These are phyloP conservation scores for Cardamine resedifolia DNA, from an alignment of 345 rosid genomes.

Conservation along the genomic window DNA sequence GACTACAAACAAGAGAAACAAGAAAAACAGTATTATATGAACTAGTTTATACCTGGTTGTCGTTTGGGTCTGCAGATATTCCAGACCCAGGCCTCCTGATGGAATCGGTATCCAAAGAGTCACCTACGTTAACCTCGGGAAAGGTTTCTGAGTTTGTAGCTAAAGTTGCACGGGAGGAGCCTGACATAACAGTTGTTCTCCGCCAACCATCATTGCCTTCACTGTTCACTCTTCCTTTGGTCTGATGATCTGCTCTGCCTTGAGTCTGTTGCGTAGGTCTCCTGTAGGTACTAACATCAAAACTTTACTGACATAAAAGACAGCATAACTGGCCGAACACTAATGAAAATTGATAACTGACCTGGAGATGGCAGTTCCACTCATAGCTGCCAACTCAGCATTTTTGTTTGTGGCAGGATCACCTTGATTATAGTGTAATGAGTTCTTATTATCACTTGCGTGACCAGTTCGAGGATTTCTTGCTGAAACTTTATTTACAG, in stretches of 20 bases:
- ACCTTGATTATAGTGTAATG: constrained; percentile 40
- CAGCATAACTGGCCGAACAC: constrained; percentile 31
- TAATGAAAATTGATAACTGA: constrained; percentile 37
- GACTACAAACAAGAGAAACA: constrained; percentile 21
- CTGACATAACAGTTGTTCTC: constrained; percentile 47
- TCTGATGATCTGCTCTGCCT: constrained; percentile 55
- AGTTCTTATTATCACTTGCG: constrained; percentile 34
- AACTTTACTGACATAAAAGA: constrained; percentile 31
- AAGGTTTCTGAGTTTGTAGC: constrained; percentile 45
- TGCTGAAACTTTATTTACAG: constrained; percentile 44
- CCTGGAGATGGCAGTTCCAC: constrained; percentile 49
- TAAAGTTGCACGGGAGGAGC: constrained; percentile 34
- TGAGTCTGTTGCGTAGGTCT: constrained; percentile 55
- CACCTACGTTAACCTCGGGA: constrained; percentile 40
- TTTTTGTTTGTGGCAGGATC: constrained; percentile 47
- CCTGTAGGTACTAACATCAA: constrained; percentile 58
- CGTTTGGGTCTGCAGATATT: constrained; percentile 48
- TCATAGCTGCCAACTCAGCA: constrained; percentile 34
- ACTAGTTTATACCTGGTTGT: constrained; percentile 54
- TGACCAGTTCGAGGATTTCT: constrained; percentile 41
- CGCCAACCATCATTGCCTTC: constrained; percentile 63
- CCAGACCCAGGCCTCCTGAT: constrained; percentile 42
- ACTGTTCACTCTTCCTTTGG: constrained; percentile 51
- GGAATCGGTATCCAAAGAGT: constrained; percentile 34
- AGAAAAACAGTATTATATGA: constrained; percentile 14